Evolutionary conservation across 331 rosid species (phyloP).

Genomic region (Phaseolus coccineus): DNA sequence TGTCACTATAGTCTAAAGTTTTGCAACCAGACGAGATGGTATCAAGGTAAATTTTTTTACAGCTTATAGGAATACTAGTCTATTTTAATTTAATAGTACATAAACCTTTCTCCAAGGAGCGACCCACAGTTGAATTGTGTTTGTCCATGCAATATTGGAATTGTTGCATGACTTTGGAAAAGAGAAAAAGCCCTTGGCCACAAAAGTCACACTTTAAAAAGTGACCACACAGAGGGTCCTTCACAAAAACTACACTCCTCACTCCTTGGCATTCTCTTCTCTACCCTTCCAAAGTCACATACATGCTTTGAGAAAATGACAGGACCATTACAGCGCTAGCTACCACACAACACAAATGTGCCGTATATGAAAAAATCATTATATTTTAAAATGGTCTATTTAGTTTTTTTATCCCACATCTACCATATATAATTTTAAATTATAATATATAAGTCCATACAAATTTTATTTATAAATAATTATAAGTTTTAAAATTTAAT

Average conservation of each 20-base stretch:
- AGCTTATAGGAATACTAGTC: not conserved
- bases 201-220: slow-evolving; percentile 55
- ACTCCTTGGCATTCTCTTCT: not conserved
- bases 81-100: not conserved
- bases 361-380: slow-evolving; percentile 34
- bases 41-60: not conserved
- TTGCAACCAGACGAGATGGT: not conserved
- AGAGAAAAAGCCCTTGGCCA: slow-evolving; percentile 44
- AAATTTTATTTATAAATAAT: too few relatives aligned
- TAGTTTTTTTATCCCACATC: too few relatives aligned
- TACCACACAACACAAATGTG: slow-evolving; percentile 40
- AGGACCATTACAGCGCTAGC: slow-evolving; percentile 55
- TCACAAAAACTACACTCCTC: slow-evolving; percentile 2
- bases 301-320: slow-evolving; percentile 41
- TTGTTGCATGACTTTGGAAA: slow-evolving; percentile 35
- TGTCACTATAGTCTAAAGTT: not conserved
- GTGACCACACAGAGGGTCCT: slow-evolving; percentile 21
- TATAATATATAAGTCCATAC: too few relatives aligned
- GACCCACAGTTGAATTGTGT: not conserved
- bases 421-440: too few relatives aligned
- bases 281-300: slow-evolving; percentile 40
- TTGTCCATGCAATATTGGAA: not conserved
- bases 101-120: slow-evolving; percentile 2
- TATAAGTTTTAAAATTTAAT: too few relatives aligned
- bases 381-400: too few relatives aligned